Conservation (phyloP, 805 yeast genomes). For the Metschnikowia drakensbergensis region DNA sequence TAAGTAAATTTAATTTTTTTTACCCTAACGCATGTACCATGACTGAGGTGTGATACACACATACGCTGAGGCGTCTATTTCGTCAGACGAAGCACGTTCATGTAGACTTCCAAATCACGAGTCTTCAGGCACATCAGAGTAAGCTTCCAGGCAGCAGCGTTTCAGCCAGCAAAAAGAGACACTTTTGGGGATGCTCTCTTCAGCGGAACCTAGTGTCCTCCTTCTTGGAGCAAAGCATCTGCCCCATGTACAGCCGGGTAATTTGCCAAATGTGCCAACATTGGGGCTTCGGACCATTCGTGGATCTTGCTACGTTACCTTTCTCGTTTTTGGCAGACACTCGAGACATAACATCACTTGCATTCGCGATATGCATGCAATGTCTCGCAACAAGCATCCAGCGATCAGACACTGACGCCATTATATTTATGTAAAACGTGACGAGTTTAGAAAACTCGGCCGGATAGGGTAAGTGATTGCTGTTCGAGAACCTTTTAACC, state of each 20-base stretch:
- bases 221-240: no score
- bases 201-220: no score
- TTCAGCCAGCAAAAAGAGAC: neutral
- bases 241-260: no score
- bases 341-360: neutral
- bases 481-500: neutral
- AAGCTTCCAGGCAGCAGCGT: neutral
- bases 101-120: neutral
- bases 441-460: neutral
- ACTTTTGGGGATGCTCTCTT: no score
- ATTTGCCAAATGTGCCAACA: neutral
- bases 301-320: conserved; percentile 1
- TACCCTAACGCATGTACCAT: neutral
- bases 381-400: neutral
- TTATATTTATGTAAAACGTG: neutral
- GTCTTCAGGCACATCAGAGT: neutral
- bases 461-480: neutral
- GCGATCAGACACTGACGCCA: neutral
- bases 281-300: neutral
- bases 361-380: conserved; percentile 1
- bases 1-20: neutral
- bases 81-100: neutral
- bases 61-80: neutral
- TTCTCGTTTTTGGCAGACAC: neutral
- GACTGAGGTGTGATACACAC: neutral